phyloP scores from a whole-genome alignment of 2,329 filamentous ascomycete species.

The Aspergillus terreus region DNA sequence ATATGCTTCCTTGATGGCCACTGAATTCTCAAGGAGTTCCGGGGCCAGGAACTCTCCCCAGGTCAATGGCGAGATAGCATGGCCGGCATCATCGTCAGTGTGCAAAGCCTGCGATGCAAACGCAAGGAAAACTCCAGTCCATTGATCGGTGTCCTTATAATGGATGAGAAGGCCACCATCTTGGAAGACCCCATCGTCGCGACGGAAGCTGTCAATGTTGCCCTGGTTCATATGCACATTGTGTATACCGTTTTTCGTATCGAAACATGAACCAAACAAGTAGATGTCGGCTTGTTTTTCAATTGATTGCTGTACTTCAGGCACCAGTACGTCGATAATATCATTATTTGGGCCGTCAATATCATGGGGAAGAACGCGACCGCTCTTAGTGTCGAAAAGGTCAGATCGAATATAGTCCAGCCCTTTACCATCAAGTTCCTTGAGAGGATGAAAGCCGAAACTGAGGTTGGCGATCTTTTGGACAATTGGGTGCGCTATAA shows the following conservation, averaged over 20 bases:
- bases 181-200: conserved; percentile 15
- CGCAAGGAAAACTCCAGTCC: conserved; percentile 17
- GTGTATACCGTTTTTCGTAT: conserved; percentile 10
- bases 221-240: conserved; percentile 23
- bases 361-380: conserved; percentile 17
- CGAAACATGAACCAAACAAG: conserved; percentile 14
- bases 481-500: conserved; percentile 11
- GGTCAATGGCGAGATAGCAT: conserved; percentile 7
- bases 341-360: conserved; percentile 25
- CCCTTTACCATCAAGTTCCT: not conserved
- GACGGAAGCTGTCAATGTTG: conserved; percentile 4
- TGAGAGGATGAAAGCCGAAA: conserved; percentile 11
- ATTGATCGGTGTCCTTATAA: conserved; percentile 5
- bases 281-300: conserved; percentile 13
- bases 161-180: conserved; percentile 18
- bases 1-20: conserved; percentile 8
- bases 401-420: conserved; percentile 17
- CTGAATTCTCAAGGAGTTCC: conserved; percentile 8
- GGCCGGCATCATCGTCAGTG: conserved; percentile 12
- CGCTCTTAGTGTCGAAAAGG: conserved; percentile 12
- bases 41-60: conserved; percentile 9
- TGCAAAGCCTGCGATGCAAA: conserved; percentile 18
- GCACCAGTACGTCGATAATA: conserved; percentile 25
- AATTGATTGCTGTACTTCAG: conserved; percentile 12
- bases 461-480: conserved; percentile 7